A percentile compares a stretch with the other conserved stretches of the same genome.
Conservation (phyloP, 352 stramenopile genomes). For the Saprolegnia parasitica region DNA sequence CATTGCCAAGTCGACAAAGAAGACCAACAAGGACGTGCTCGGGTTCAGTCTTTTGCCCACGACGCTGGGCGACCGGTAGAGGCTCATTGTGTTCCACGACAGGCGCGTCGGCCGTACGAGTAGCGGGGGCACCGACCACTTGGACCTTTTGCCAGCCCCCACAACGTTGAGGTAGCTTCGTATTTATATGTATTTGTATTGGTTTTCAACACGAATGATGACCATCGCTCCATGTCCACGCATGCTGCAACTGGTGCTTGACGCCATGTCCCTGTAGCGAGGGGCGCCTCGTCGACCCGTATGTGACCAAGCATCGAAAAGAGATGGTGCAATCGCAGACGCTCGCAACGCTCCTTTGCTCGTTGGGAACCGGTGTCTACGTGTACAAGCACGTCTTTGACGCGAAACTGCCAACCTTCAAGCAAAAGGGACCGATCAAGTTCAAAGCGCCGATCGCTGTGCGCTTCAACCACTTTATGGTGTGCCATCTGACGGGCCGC, state of each 20-base stretch:
- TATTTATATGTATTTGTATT: constrained; percentile 34
- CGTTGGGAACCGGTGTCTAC: background rate
- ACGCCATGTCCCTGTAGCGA: background rate
- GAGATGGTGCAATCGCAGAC: constrained; percentile 2
- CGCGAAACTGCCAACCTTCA: constrained; percentile 44
- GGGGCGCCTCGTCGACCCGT: constrained; percentile 8
- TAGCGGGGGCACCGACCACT: constrained; percentile 21
- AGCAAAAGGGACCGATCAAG: constrained; percentile 40
- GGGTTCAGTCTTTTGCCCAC: constrained; percentile 32
- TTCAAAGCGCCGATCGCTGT: constrained; percentile 52
- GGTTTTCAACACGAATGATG: constrained; percentile 19
- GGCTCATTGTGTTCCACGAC: background rate
- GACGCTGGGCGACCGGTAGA: constrained; percentile 1
- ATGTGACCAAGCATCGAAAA: constrained; percentile 1
- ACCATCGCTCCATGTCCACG: background rate
- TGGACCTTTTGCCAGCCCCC: constrained; percentile 29
- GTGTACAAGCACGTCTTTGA: constrained; percentile 4
- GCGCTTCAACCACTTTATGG: constrained; percentile 34
- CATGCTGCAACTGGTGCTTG: background rate
- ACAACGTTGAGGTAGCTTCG: constrained; percentile 35
- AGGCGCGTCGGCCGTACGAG: background rate
- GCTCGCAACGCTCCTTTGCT: background rate
- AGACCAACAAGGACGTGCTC: constrained; percentile 80
- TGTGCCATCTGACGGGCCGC: constrained; percentile 46
- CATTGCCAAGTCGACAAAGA: constrained; percentile 42